These are phyloP conservation scores for Pichia gijzeniarum DNA, from an alignment of 805 yeast species.

Conservation along the genomic window DNA sequence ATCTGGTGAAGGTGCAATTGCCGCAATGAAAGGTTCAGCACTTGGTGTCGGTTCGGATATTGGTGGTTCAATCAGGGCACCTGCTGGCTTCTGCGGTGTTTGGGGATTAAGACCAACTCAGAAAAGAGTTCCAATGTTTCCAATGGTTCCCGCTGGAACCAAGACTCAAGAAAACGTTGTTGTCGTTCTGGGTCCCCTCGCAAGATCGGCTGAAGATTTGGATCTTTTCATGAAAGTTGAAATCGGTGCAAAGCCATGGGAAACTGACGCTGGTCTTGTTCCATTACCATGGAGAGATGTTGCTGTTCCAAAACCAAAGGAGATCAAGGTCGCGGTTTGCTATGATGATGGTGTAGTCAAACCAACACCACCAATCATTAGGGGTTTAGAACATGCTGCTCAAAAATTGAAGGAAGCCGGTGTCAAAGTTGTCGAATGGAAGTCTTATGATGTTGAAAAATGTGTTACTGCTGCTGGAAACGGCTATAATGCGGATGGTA, in stretches of 20 bases:
- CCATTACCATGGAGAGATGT: constrained; percentile 47
- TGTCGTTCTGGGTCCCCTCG: constrained; percentile 42
- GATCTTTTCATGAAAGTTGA: constrained; percentile 41
- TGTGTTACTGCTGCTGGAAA: constrained; percentile 48
- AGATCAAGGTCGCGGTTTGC: constrained; percentile 41
- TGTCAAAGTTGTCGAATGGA: constrained; percentile 45
- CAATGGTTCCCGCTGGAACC: constrained; percentile 32
- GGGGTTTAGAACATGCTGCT: constrained; percentile 42
- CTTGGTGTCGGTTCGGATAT: constrained; percentile 35
- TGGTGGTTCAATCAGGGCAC: constrained; percentile 48
- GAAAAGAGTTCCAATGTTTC: constrained; percentile 39
- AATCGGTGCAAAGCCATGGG: constrained; percentile 50
- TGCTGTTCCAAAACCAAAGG: constrained; percentile 28
- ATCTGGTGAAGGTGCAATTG: constrained; percentile 48
- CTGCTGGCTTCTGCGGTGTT: constrained; percentile 47
- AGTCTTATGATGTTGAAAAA: constrained; percentile 43
- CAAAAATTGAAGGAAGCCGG: constrained; percentile 50
- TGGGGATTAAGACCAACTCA: constrained; percentile 46
- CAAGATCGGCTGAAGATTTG: constrained; percentile 43
- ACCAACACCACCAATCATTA: constrained; percentile 43
- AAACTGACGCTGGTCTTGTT: constrained; percentile 38
- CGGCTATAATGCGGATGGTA: constrained; percentile 59
- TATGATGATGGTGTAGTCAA: constrained; percentile 42
- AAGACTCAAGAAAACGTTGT: constrained; percentile 44
- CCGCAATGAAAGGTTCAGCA: constrained; percentile 40